Evolutionary conservation across 768 basidiomycete species (phyloP).

Genomic region (Termitomyces sp.): DNA sequence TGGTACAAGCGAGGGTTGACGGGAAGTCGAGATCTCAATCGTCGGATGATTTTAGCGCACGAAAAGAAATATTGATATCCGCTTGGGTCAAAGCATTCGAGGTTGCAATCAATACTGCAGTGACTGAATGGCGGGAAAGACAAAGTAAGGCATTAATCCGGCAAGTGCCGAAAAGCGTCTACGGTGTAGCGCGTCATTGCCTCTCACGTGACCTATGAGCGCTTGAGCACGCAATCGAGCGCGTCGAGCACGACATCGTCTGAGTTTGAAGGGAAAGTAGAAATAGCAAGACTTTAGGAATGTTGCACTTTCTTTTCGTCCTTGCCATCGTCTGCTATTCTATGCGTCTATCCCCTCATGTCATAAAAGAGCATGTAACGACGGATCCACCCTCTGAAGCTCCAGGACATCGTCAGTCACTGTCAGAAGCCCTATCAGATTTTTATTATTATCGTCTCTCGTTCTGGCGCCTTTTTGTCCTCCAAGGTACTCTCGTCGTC

Average conservation of each 20-base stretch:
- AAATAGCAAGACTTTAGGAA: constrained; percentile 20
- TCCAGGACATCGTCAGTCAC: no score
- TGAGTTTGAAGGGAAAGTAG: constrained; percentile 33
- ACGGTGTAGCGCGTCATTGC: no score
- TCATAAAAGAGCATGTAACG: background rate
- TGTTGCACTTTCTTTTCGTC: constrained; percentile 5
- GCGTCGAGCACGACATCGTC: constrained; percentile 38
- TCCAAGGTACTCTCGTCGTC: background rate
- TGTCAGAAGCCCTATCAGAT: background rate
- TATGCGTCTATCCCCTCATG: background rate
- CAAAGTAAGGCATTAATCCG: no score
- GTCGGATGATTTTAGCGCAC: no score
- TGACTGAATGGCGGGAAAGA: no score
- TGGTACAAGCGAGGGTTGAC: no score
- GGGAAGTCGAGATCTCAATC: no score
- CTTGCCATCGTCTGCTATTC: background rate
- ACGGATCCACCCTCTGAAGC: background rate
- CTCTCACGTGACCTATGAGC: background rate
- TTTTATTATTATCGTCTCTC: background rate
- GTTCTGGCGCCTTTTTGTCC: background rate
- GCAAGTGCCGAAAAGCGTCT: no score
- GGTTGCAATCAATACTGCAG: no score
- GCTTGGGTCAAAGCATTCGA: no score
- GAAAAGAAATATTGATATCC: no score
- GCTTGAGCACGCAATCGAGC: constrained; percentile 24